These are phyloP conservation scores for Gaeumannomyces tritici DNA, from an alignment of 2,329 filamentous ascomycete genomes.

Conservation along the genomic window DNA sequence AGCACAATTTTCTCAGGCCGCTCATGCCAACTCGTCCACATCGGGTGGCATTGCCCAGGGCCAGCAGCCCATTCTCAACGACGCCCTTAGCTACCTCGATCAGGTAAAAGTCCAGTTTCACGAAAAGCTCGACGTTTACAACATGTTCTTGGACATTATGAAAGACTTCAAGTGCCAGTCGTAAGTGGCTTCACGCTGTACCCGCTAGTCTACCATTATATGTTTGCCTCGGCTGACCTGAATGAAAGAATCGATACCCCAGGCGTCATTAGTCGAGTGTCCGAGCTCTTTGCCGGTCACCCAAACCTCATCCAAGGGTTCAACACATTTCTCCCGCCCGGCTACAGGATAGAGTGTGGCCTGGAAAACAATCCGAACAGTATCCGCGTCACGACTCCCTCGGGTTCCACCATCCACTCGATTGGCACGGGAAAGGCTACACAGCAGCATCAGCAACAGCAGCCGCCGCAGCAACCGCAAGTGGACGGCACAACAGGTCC, in stretches of 20 bases:
- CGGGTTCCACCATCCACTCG: constrained; percentile 90
- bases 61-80: constrained; percentile 75
- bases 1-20: constrained; percentile 34
- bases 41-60: constrained; percentile 59
- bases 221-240: constrained; percentile 9
- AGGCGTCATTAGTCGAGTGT: constrained; percentile 93
- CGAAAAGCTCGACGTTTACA: constrained; percentile 95
- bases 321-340: constrained; percentile 92
- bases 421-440: constrained; percentile 49
- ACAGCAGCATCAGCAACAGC: constrained; percentile 15
- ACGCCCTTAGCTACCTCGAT: constrained; percentile 88
- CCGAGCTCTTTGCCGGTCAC: constrained; percentile 89
- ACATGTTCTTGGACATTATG: constrained; percentile 96
- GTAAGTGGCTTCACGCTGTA: constrained; percentile 37
- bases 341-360: constrained; percentile 94
- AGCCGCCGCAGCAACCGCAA: constrained; percentile 17
- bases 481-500: constrained; percentile 31
- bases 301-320: constrained; percentile 95
- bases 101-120: constrained; percentile 98
- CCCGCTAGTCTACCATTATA: background rate
- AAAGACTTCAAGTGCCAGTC: constrained; percentile 99
- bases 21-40: constrained; percentile 24
- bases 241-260: constrained; percentile 75
- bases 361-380: constrained; percentile 90
- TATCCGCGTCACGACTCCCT: constrained; percentile 92